Evolutionary conservation across 225 moss, liverwort and hornwort genomes (phyloP).

Genomic region (Rhytidiadelphus loreus): DNA sequence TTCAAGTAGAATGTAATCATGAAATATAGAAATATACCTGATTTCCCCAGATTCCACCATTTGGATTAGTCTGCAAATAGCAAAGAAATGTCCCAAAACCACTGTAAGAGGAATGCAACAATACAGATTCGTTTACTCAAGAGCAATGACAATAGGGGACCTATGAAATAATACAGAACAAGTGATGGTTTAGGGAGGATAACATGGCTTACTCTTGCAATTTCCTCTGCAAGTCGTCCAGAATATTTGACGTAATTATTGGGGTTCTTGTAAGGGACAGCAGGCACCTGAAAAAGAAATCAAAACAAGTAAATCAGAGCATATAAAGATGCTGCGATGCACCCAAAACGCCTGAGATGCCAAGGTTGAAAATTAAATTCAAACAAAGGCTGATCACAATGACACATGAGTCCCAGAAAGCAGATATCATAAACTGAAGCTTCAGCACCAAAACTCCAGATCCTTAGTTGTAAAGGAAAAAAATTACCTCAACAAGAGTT

Average conservation of each 20-base stretch:
- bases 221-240: constrained; percentile 69
- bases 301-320: neutral
- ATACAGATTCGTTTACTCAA: neutral
- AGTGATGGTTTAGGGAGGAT: neutral
- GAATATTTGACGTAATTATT: constrained; percentile 93
- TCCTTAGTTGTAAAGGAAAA: neutral
- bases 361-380: neutral
- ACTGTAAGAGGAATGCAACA: neutral
- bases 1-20: neutral
- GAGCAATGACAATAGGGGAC: neutral
- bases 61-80: constrained; percentile 51
- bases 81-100: neutral
- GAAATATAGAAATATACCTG: constrained; percentile 9
- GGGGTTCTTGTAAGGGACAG: constrained; percentile 92
- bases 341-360: neutral
- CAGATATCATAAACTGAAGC: neutral
- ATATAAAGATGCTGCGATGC: neutral
- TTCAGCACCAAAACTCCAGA: neutral
- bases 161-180: neutral
- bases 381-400: neutral
- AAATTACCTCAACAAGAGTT: constrained; percentile 66
- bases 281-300: constrained; percentile 48
- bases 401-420: neutral
- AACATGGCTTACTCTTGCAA: constrained; percentile 45
- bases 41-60: constrained; percentile 75